Evolutionary conservation across 1,284 basidiomycete genomes (phyloP).

Genomic region (Cryptococcus sp.): DNA sequence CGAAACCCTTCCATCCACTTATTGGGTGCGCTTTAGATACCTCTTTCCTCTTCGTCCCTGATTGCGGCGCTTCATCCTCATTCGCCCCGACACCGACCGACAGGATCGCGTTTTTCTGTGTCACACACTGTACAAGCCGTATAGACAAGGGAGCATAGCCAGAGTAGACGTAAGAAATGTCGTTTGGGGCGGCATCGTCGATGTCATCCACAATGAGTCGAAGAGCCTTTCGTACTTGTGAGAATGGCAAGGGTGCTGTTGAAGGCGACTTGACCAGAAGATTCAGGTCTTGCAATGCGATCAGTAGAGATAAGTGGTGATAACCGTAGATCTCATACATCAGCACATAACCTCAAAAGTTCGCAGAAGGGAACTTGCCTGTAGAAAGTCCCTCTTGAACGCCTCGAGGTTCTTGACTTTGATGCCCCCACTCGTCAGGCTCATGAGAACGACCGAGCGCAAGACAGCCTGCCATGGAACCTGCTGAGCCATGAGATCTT

Average conservation of each 20-base stretch:
- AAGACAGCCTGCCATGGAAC: slow-evolving; percentile 71
- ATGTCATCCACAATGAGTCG: slow-evolving; percentile 86
- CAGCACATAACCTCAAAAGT: not conserved
- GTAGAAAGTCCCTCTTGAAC: slow-evolving; percentile 85
- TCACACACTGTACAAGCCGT: slow-evolving; percentile 85
- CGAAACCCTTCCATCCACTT: slow-evolving; percentile 93
- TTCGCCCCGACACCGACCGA: slow-evolving; percentile 23
- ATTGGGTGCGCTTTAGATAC: slow-evolving; percentile 71
- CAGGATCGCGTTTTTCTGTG: slow-evolving; percentile 81
- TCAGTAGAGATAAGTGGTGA: slow-evolving; percentile 74
- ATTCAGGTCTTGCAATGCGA: slow-evolving; percentile 69
- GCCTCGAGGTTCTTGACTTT: slow-evolving; percentile 82
- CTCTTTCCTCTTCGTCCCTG: slow-evolving; percentile 42
- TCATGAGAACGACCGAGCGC: slow-evolving; percentile 78
- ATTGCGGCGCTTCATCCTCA: slow-evolving; percentile 54
- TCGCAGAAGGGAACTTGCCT: slow-evolving; percentile 53
- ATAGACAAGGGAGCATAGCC: slow-evolving; percentile 93
- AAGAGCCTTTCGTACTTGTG: slow-evolving; percentile 72
- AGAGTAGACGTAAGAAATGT: slow-evolving; percentile 93
- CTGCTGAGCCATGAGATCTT: slow-evolving; percentile 80
- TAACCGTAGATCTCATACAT: slow-evolving; percentile 80
- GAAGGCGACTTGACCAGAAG: slow-evolving; percentile 53
- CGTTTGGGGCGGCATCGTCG: slow-evolving; percentile 67
- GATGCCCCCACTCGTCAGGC: slow-evolving; percentile 76
- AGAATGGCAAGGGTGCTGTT: slow-evolving; percentile 55